These are phyloP conservation scores for Pichia sp. DNA, from an alignment of 1,139 yeast genomes.

Conservation along the genomic window DNA sequence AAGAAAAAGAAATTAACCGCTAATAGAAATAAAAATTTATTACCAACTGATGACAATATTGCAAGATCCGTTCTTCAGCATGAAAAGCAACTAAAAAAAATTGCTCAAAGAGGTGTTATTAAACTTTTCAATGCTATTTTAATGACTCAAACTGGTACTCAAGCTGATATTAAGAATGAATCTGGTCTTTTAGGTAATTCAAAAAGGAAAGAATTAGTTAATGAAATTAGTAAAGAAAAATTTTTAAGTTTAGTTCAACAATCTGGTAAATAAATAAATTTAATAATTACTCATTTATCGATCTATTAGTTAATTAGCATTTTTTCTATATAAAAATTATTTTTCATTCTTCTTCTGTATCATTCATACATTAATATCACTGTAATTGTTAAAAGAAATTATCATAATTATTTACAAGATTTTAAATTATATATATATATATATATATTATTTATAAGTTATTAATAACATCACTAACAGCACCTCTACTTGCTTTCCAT, in stretches of 20 bases:
- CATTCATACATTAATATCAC: too few species aligned
- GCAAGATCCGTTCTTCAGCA: slow-evolving; percentile 57
- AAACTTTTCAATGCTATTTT: slow-evolving; percentile 85
- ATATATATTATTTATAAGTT: slow-evolving; percentile 11
- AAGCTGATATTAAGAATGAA: slow-evolving; percentile 30
- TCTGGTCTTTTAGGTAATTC: slow-evolving; percentile 30
- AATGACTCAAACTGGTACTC: slow-evolving; percentile 64
- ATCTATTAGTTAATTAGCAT: too few species aligned
- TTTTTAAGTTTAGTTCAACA: slow-evolving; percentile 84
- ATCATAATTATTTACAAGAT: slow-evolving; percentile 1
- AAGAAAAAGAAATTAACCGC: slow-evolving; percentile 63
- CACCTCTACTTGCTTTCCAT: slow-evolving; percentile 45
- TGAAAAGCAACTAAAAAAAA: slow-evolving; percentile 69
- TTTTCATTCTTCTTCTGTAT: not conserved
- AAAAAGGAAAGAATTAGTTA: slow-evolving; percentile 52
- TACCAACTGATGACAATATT: slow-evolving; percentile 46
- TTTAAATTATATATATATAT: not conserved
- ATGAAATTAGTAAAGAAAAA: slow-evolving; percentile 83
- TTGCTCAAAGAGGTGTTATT: slow-evolving; percentile 93
- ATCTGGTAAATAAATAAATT: slow-evolving; percentile 46
- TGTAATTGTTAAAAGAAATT: not conserved
- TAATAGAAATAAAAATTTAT: slow-evolving; percentile 58
- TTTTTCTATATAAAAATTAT: not conserved
- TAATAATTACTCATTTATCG: not conserved
- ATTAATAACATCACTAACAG: slow-evolving; percentile 25